Evolutionary conservation across 768 basidiomycete genomes (phyloP).

Genomic region (Leucosporidium yakuticum): DNA sequence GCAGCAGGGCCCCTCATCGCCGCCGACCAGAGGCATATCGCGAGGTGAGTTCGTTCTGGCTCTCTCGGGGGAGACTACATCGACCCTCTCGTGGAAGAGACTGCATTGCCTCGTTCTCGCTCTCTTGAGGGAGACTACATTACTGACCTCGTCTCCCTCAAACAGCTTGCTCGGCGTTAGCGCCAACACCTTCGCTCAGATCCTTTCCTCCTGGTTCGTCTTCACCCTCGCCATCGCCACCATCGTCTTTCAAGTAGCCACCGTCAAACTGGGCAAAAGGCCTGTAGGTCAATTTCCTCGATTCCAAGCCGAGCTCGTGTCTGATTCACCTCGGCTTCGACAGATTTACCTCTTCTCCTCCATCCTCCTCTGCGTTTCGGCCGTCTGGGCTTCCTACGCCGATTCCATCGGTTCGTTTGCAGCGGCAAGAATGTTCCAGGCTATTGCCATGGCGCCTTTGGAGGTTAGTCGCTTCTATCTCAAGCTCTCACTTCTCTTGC

Average conservation of each 20-base stretch:
- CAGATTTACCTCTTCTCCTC: not conserved
- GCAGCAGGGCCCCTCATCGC: constrained; percentile 20
- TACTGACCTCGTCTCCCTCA: not conserved
- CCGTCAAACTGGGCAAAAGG: constrained; percentile 7
- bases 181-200: not conserved
- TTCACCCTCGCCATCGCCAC: not conserved
- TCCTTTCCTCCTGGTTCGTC: not conserved
- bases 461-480: too few relatives aligned
- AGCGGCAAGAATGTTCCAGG: constrained; percentile 4
- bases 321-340: not conserved
- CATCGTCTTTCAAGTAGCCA: not conserved
- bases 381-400: not conserved
- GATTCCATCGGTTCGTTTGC: not conserved
- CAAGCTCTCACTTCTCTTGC: not conserved
- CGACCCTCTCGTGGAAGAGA: not conserved
- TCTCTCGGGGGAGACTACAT: not conserved
- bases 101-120: not conserved
- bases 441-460: not conserved
- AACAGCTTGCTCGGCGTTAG: too few relatives aligned
- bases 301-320: not conserved
- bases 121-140: not conserved
- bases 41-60: not conserved
- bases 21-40: constrained; percentile 20
- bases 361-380: not conserved
- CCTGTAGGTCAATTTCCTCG: not conserved